phyloP scores from a whole-genome alignment of 176 grass and related monocot genomes.

The Alloteropsis semialata region DNA sequence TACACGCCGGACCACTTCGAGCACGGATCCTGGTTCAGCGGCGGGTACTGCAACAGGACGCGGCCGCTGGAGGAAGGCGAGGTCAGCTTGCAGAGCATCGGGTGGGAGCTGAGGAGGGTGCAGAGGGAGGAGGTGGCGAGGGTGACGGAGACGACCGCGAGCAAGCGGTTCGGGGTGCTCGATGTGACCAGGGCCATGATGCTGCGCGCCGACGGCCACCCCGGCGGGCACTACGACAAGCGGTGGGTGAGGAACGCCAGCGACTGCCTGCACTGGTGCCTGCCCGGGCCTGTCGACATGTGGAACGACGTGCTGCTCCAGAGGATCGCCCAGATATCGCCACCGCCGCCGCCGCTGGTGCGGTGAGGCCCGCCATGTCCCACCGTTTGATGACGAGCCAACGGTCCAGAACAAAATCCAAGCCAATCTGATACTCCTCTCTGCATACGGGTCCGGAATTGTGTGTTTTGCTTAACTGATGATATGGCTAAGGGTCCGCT shows the following conservation, averaged over 20 bases:
- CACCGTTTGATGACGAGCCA: too few relatives aligned
- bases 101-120: constrained; percentile 50
- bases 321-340: background rate
- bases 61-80: constrained; percentile 42
- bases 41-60: constrained; percentile 59
- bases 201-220: constrained; percentile 84
- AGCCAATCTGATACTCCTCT: too few relatives aligned
- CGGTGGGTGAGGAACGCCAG: constrained; percentile 49
- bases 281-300: constrained; percentile 75
- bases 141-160: background rate
- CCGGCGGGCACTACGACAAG: constrained; percentile 50
- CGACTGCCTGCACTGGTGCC: constrained; percentile 85
- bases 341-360: background rate
- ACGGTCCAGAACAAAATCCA: too few relatives aligned
- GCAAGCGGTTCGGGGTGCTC: constrained; percentile 43
- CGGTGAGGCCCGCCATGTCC: background rate
- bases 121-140: constrained; percentile 59
- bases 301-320: constrained; percentile 67
- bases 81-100: background rate
- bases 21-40: constrained; percentile 60
- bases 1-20: constrained; percentile 66
- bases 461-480: too few relatives aligned
- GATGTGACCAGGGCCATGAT: constrained; percentile 93
- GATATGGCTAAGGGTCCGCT: too few relatives aligned
- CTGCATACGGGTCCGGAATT: too few relatives aligned